phyloP scores from a whole-genome alignment of 2,329 filamentous ascomycete genomes.

The Clonostachys rosea region DNA sequence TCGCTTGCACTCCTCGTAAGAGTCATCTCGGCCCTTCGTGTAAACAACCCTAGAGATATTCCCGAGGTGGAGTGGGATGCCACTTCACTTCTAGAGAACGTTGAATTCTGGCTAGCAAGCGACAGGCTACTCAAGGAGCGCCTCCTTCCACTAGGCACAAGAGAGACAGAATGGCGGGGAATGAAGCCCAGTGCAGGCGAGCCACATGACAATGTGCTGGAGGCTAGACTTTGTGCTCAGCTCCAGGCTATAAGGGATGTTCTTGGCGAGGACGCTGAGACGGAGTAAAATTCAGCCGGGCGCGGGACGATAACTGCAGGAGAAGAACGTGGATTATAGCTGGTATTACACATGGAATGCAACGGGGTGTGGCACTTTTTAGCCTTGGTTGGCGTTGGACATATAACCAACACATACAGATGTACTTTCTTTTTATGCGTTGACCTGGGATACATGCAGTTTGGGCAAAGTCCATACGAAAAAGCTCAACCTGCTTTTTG shows the following conservation, averaged over 20 bases:
- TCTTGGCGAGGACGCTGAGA: constrained; percentile 45
- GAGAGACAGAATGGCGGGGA: constrained; percentile 61
- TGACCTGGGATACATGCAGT: too few relatives aligned
- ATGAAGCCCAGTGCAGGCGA: constrained; percentile 28
- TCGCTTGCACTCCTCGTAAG: constrained; percentile 71
- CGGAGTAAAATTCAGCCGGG: constrained; percentile 6
- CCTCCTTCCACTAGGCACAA: constrained; percentile 67
- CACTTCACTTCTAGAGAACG: constrained; percentile 68
- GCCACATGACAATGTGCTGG: constrained; percentile 59
- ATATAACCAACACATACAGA: too few relatives aligned
- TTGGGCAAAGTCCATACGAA: too few relatives aligned
- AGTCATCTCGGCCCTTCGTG: constrained; percentile 64
- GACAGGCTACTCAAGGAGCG: constrained; percentile 66
- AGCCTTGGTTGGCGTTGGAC: too few relatives aligned
- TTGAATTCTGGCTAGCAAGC: constrained; percentile 75
- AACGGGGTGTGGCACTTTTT: too few relatives aligned
- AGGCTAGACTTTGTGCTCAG: constrained; percentile 70
- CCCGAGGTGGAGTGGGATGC: constrained; percentile 73
- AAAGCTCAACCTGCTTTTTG: too few relatives aligned
- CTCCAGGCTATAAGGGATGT: constrained; percentile 56
- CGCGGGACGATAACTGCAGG: too few relatives aligned
- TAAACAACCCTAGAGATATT: constrained; percentile 66
- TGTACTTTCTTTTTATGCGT: too few relatives aligned
- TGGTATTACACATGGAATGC: too few relatives aligned
- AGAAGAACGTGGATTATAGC: too few relatives aligned